phyloP scores from a whole-genome alignment of 176 grass and related monocot genomes.

The Phyllostachys edulis region DNA sequence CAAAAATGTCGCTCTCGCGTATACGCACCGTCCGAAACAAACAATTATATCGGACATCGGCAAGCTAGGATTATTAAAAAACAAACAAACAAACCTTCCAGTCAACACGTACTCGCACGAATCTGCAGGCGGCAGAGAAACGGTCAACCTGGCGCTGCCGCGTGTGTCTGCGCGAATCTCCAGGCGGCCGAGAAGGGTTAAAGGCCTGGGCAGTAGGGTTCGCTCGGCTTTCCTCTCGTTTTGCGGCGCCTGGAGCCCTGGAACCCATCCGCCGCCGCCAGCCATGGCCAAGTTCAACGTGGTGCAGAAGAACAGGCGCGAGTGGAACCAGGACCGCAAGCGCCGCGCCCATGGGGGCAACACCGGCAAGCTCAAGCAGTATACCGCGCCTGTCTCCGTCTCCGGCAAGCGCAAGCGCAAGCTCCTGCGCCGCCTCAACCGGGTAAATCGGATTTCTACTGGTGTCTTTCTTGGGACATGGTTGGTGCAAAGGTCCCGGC shows the following conservation, averaged over 20 bases:
- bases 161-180: constrained; percentile 31
- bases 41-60: no score
- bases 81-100: no score
- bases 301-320: constrained; percentile 59
- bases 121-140: not conserved
- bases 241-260: constrained; percentile 20
- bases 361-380: constrained; percentile 56
- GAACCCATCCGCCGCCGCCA: constrained; percentile 11
- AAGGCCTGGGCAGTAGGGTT: constrained; percentile 24
- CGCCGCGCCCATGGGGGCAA: constrained; percentile 50
- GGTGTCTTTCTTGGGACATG: not conserved
- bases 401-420: constrained; percentile 66
- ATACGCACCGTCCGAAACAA: no score
- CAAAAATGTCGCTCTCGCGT: no score
- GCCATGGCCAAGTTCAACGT: constrained; percentile 65
- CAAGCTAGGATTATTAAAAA: no score
- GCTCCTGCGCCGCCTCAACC: constrained; percentile 43
- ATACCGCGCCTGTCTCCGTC: constrained; percentile 38
- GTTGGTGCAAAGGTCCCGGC: not conserved
- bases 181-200: not conserved
- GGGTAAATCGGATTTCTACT: constrained; percentile 17
- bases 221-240: not conserved
- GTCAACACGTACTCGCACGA: not conserved
- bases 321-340: constrained; percentile 51
- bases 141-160: no score